phyloP scores from a whole-genome alignment of 2,329 filamentous ascomycete genomes.

The Cercospora citrullina region DNA sequence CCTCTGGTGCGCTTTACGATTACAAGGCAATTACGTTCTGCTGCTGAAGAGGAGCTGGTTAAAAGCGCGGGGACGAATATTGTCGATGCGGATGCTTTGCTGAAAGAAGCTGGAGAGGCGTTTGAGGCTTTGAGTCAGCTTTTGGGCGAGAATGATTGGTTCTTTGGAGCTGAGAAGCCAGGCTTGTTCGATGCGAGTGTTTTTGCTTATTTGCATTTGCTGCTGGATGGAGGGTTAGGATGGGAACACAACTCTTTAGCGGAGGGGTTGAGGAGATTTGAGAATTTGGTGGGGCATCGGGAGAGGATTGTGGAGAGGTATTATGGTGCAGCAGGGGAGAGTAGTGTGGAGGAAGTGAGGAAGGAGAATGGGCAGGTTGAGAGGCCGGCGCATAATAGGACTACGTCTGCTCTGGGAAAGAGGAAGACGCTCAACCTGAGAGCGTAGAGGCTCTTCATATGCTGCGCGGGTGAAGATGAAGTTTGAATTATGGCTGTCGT shows the following conservation, averaged over 20 bases:
- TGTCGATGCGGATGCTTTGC: conserved; percentile 53
- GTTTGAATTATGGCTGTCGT: background rate
- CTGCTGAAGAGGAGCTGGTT: conserved; percentile 73
- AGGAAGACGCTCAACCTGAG: conserved; percentile 10
- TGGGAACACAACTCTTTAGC: conserved; percentile 66
- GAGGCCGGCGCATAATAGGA: background rate
- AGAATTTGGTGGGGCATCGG: conserved; percentile 66
- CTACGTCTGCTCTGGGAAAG: conserved; percentile 10
- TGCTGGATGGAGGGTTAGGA: conserved; percentile 64
- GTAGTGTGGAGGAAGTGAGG: background rate
- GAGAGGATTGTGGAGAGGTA: conserved; percentile 52
- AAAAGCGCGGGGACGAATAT: conserved; percentile 51
- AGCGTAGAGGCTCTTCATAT: background rate
- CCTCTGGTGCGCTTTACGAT: conserved; percentile 63
- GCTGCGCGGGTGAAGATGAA: background rate
- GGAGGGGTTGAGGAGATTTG: conserved; percentile 57
- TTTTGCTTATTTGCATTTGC: conserved; percentile 83
- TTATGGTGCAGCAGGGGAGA: background rate
- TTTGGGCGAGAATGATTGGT: conserved; percentile 60
- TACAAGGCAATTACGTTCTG: conserved; percentile 65
- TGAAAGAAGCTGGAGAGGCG: conserved; percentile 62
- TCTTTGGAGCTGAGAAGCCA: conserved; percentile 60
- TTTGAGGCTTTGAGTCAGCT: conserved; percentile 62
- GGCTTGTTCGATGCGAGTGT: conserved; percentile 83
- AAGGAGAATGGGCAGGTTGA: background rate